These are phyloP conservation scores for Glebionis coronaria DNA, from an alignment of 129 eudicot species.

Conservation along the genomic window DNA sequence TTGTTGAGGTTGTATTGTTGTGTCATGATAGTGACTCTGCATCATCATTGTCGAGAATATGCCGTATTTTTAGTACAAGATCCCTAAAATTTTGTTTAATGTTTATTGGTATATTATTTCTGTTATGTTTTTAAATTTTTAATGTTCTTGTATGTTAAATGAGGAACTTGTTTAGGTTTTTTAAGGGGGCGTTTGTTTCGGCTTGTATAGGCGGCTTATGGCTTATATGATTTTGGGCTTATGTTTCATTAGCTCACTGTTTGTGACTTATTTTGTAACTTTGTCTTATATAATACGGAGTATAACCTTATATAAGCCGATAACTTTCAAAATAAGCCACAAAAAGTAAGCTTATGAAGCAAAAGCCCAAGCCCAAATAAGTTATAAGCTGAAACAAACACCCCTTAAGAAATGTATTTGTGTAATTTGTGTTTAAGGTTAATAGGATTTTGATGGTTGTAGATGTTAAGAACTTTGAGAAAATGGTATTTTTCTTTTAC, in stretches of 20 bases:
- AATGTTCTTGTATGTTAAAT: constrained; percentile 9
- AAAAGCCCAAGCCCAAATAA: too few relatives aligned
- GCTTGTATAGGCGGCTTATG: too few relatives aligned
- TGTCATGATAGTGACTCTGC: constrained; percentile 31
- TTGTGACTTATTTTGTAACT: too few relatives aligned
- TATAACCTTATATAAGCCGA: too few relatives aligned
- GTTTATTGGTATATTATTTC: neutral
- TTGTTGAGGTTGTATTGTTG: constrained; percentile 17
- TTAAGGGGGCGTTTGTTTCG: too few relatives aligned
- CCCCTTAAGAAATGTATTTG: neutral
- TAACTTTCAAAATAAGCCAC: too few relatives aligned
- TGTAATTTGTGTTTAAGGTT: constrained; percentile 5
- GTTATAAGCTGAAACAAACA: too few relatives aligned
- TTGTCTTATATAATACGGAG: too few relatives aligned
- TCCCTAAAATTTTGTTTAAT: neutral
- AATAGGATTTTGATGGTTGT: constrained; percentile 23
- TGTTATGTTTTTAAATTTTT: neutral
- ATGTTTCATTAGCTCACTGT: too few relatives aligned
- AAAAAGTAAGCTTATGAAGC: too few relatives aligned
- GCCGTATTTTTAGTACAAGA: constrained; percentile 12
- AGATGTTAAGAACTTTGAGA: constrained; percentile 6
- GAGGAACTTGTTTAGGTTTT: neutral
- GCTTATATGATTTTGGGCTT: too few relatives aligned
- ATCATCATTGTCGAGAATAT: constrained; percentile 35
- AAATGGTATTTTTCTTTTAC: neutral